Evolutionary conservation across 192 early-diverging fungal genomes (phyloP), one percentile per base, ranked within the genome.

Genomic region (Dissophora globulifera): DNA sequence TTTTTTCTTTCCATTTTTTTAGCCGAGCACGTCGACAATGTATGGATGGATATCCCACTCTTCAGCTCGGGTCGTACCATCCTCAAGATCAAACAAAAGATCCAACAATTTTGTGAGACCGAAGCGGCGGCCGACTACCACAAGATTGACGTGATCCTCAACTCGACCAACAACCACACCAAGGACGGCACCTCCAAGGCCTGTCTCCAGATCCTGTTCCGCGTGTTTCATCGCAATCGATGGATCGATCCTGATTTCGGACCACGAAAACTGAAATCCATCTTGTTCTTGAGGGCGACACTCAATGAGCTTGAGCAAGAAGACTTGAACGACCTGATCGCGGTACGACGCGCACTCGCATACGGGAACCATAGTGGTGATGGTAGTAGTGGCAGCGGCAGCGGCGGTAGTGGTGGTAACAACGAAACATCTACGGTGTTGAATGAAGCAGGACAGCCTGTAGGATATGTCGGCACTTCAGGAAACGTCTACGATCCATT

Each of bases 231-330:
- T 49, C 54, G 57, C 1, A 22, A 33, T 30, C 62, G 62, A 0
- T 75, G 62, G 62, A 43, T 75, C 5, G 71, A 75, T 54, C 2
- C 50, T 0, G 50, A 51, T 33, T 66, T 42, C 48, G 48, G 8
- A 0, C 43, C 71, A 4, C 29, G 71, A n/a, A 65, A 55, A 40
- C 43, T 75, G 22, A 75, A 60, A 8, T 19, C 71, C 11, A 50
- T 75, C 13, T 41, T 75, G 16, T 75, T 66, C 25, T 31, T 74
- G 46, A 46, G 70, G 16, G 55, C 54, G 0, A 35, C 56, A 0
- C 33, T 75, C 19, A 75, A 60, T 49, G 71, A 75, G 25, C 35
- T 75, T 16, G 71, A 75, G 33, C 62, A 65, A 29, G 71, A 75
- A 12, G 71, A 75, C 22, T 43, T 75, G 57, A 58, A 33, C 19